Base-by-base conservation (phyloP, 805 yeast genomes). In the Yamadazyma ubonensis region DNA sequence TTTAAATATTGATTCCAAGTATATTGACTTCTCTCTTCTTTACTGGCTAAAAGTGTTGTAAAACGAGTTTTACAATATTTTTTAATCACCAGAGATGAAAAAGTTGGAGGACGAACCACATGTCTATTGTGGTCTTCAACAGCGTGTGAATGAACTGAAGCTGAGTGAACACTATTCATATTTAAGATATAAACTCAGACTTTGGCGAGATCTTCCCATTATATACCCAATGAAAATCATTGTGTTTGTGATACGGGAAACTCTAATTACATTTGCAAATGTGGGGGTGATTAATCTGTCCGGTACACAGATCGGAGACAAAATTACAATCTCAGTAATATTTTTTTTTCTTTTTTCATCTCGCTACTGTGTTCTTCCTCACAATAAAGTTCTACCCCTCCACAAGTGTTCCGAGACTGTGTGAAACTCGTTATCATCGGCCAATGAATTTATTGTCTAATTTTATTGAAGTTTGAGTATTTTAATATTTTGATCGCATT, bases 11-110 rank as follows among this genome's bases (percentile, higher is more conserved):
- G 69, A 41, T 50, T 50, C 57, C 67, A 63, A 37, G 71, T 45
- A 39, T 56, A 61, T 35, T 53, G 37, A 21, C 58, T 46, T 53
- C 61, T 57, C 25, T 67, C 75, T 41, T 61, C 71, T 17, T 71
- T 63, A 8, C 82, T 76, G 2, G 75, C 54, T 12, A 64, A 49
- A n/a, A 80, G 60, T 2, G 75, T 65, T 0, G 81, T 62, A 50
- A 78, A 50, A 48, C 84, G 64, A 0, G 80, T 67, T 14, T 35
- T 55, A 9, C 63, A 41, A 43, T 77, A 78, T 19, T 45, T 49
- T 8, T 17, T 16, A 19, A 48, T 48, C 5, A 36, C 45, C 20
- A 31, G 34, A 3, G 44, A 31, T 2, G 36, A 42, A 21, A 45
- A 48, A 3, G 14, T 35, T 2, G 70, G 70, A 1, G 67, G 61